Percentiles rank a stretch among this genome's conserved stretches.
Conservation (phyloP, 2,329 filamentous ascomycete genomes). For the Fusarium praegraminearum region DNA sequence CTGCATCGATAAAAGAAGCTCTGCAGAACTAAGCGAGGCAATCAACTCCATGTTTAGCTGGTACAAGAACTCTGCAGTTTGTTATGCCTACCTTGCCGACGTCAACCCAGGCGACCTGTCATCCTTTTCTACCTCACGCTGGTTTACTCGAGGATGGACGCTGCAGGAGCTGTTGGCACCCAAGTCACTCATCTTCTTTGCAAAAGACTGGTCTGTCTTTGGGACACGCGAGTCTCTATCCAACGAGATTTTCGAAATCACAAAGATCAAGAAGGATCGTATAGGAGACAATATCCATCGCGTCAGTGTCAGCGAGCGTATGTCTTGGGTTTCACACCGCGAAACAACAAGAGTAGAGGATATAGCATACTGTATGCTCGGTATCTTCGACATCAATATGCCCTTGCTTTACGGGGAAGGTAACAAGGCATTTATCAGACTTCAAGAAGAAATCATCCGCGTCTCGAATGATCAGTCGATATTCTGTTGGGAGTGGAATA, state of each 20-base stretch:
- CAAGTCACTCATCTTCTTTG: background rate
- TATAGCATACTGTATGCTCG: background rate
- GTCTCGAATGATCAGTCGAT: background rate
- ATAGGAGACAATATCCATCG: background rate
- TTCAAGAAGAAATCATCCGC: background rate
- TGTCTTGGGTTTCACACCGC: background rate
- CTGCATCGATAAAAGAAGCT: background rate
- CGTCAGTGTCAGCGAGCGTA: background rate
- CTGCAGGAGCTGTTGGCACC: background rate
- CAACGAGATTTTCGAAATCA: background rate
- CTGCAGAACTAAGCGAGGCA: background rate
- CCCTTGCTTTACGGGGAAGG: background rate
- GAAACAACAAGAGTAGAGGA: background rate
- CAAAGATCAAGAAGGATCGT: background rate
- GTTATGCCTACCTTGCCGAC: background rate
- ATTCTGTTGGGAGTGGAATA: background rate
- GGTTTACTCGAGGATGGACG: background rate
- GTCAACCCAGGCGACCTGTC: accelerated
- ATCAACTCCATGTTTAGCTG: constrained; percentile 4
- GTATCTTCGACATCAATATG: background rate
- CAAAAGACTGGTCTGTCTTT: background rate
- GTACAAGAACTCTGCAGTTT: background rate
- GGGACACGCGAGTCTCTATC: background rate
- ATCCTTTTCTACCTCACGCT: background rate
- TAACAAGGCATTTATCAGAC: background rate